Evolutionary conservation across 257 asterid species (phyloP), one percentile per base, ranked within the genome.

Genomic region (Nyctanthes arbortristis): DNA sequence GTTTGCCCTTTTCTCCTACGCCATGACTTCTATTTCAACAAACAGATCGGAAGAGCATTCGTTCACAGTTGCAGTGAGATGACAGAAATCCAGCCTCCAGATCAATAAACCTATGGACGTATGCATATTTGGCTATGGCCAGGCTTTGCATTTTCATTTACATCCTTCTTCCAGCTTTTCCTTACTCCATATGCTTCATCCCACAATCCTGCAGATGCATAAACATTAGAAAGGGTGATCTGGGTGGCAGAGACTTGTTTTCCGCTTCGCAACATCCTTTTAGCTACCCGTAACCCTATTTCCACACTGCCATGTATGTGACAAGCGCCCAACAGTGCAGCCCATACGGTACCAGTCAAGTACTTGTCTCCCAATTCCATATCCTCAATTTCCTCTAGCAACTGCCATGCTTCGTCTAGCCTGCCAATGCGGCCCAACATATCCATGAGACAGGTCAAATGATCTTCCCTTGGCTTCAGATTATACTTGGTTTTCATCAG

Each of bases 161-260:
- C 75, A 65, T 70, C 75, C 56, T 22, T 75, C 66, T 68, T 61
- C 79, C 74, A 72, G 35, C 55, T 65, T 70, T 54, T 72, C 73
- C 86, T 69, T 61, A 73, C 79, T 55, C 40, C 56, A 64, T 72
- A 75, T 13, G 82, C 86, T 78, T 78, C 79, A 6, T 68, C 57
- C 86, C 86, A 81, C 86, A 81, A 68, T 43, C 79, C 81, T 24
- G 75, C 74, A 25, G 84, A 57, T 62, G 86, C 74, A 78, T 75
- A 81, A 63, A 75, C 81, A 72, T 78, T 81, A 63, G 81, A 75
- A 52, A 81, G 77, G 1, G 77, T 67, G 66, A 81, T 39, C 13
- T 18, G 58, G 34, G 70, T 68, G 8, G 66, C 55, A 11, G 83
- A 75, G 55, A 61, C 20, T 14, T 39, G 73, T 63, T 62, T 72